Conservation (phyloP, 768 basidiomycete species). For the Hortiboletus flavorubellus region DNA sequence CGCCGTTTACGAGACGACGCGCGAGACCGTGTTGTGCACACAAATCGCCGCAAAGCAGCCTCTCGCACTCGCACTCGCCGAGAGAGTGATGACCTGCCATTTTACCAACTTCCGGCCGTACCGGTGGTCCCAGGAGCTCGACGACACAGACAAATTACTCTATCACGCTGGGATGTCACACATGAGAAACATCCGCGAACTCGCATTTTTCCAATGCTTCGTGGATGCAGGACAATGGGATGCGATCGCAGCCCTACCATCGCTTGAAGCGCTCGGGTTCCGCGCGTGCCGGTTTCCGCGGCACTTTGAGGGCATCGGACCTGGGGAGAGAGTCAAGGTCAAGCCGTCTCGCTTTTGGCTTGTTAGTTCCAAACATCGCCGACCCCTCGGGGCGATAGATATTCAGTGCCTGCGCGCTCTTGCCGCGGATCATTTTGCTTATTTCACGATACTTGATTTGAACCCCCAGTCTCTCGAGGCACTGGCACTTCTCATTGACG, state of each 20-base stretch:
- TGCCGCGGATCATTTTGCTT: too few species aligned
- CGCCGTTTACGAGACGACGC: background rate
- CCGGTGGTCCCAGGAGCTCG: background rate
- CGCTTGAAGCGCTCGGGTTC: constrained; percentile 21
- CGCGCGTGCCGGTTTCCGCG: background rate
- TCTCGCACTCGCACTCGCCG: constrained; percentile 29
- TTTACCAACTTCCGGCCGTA: background rate
- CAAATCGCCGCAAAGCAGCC: constrained; percentile 25
- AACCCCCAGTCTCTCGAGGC: constrained; percentile 1
- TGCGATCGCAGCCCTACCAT: constrained; percentile 6
- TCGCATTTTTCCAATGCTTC: constrained; percentile 7
- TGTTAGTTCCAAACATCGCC: background rate
- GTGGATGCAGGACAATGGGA: constrained; percentile 16
- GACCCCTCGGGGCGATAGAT: background rate
- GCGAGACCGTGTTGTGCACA: constrained; percentile 22
- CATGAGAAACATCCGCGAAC: constrained; percentile 19
- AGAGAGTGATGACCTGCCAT: constrained; percentile 26
- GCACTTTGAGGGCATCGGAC: background rate
- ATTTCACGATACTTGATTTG: too few species aligned
- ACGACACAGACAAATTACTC: background rate
- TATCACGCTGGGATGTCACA: constrained; percentile 3
- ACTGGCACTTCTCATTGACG: background rate
- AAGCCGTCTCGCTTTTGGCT: constrained; percentile 6
- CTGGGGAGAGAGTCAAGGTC: background rate
- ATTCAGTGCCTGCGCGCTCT: background rate